phyloP scores from a whole-genome alignment of 1,139 yeast genomes.

The Yamadazyma atlantica region DNA sequence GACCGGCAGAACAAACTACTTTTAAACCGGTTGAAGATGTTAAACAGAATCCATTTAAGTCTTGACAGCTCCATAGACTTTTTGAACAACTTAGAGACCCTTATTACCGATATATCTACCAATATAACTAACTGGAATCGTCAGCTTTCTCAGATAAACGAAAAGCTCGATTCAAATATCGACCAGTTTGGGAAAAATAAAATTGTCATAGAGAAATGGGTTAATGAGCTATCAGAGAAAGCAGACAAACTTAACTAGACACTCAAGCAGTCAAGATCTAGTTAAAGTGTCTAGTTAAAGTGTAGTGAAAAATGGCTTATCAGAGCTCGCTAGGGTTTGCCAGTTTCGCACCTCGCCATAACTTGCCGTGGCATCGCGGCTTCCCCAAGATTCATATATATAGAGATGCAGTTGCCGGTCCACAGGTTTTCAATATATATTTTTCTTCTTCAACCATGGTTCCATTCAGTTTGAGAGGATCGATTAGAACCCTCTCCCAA shows the following conservation, averaged over 20 bases:
- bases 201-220: constrained; percentile 12
- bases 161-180: constrained; percentile 27
- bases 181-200: constrained; percentile 16
- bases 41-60: constrained; percentile 46
- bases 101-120: constrained; percentile 29
- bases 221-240: constrained; percentile 10
- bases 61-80: constrained; percentile 27
- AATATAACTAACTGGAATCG: constrained; percentile 45
- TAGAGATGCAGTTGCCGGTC: not conserved
- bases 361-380: constrained; percentile 2
- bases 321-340: constrained; percentile 2
- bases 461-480: constrained; percentile 2
- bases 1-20: constrained; percentile 39
- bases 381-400: not conserved
- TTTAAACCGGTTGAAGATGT: constrained; percentile 41
- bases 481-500: constrained; percentile 38
- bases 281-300: not conserved
- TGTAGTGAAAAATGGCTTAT: not conserved
- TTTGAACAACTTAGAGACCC: constrained; percentile 33
- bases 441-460: not conserved
- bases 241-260: constrained; percentile 2
- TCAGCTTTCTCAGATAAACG: constrained; percentile 35
- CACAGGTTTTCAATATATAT: not conserved
- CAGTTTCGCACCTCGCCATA: constrained; percentile 8
- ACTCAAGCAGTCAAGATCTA: not conserved